phyloP scores from a whole-genome alignment of 257 asterid genomes.

The Knoxia roxburghii region DNA sequence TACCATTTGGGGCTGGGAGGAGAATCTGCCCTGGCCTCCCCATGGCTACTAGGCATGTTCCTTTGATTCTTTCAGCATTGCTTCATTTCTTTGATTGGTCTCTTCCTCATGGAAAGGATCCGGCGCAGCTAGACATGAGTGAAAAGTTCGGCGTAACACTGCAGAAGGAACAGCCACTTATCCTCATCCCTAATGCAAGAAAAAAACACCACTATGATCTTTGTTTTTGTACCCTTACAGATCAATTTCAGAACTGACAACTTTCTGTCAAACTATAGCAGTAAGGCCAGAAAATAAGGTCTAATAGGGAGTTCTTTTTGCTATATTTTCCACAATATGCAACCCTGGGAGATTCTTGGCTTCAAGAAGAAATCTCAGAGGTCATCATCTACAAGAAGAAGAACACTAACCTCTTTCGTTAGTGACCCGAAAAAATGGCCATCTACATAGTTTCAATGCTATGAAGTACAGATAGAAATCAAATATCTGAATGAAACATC shows the following conservation, averaged over 20 bases:
- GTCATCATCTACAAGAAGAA: too few relatives aligned
- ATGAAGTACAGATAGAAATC: background rate
- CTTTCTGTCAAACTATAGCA: too few relatives aligned
- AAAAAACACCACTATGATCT: background rate
- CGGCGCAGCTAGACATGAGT: slow-evolving; percentile 12
- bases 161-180: slow-evolving; percentile 22
- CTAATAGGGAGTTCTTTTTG: too few relatives aligned
- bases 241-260: too few relatives aligned
- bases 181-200: slow-evolving; percentile 32
- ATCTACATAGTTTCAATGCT: background rate
- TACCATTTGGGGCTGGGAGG: slow-evolving; percentile 47
- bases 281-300: too few relatives aligned
- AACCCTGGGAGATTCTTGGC: background rate
- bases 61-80: slow-evolving; percentile 26
- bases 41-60: slow-evolving; percentile 32
- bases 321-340: too few relatives aligned
- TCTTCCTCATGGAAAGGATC: slow-evolving; percentile 17
- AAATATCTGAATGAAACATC: background rate
- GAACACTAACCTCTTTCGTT: too few relatives aligned
- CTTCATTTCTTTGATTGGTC: slow-evolving; percentile 33
- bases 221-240: background rate
- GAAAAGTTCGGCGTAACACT: slow-evolving; percentile 26
- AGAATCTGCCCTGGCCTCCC: slow-evolving; percentile 48
- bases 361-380: background rate
- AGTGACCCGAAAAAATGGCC: background rate